Evolutionary conservation across 768 basidiomycete genomes (phyloP), one percentile per base, ranked within the genome.

Genomic region (Boletus rubroflammeus): DNA sequence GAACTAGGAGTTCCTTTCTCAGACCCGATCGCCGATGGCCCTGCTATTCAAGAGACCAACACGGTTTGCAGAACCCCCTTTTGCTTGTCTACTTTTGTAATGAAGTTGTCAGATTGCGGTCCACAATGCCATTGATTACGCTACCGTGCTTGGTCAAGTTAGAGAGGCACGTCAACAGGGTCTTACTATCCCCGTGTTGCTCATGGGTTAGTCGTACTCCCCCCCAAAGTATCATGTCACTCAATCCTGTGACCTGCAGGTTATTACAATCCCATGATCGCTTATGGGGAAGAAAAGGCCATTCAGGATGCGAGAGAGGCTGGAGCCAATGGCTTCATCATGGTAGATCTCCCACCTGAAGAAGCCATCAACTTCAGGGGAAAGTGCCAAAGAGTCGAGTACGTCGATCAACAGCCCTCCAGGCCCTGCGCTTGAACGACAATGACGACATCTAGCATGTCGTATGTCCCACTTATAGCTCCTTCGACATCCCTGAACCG

Each of bases 321-420:
- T 17, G 96, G 96, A 15, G 97, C 93, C 0, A 98, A 96, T 69
- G 97, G 97, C 1, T 99, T 94, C 67, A 95, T 98, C 61, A 84
- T 99, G 74, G 95, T 98, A 25, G 97, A 99, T 68, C 83, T 98
- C 28, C 97, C 97, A 32, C 97, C 97, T 14, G 95, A 98, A 73
- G 97, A 99, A 71, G 95, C 97, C 29, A 74, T 95, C 58, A 74
- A 79, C 25, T 98, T 99, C 79, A 82, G 95, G 36, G 81, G 87
- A 62, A 92, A 95, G 67, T 98, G 97, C 70, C 78, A 81, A 17
- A 82, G 78, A 56, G 78, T 85, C 35, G 82, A 83, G 96, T 97
- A 65, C 63, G 90, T 78, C 47, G 25, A 47, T 43, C 23, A 39
- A 51, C 40, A 29, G 23, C 23, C 14, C 25, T 31, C 21, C 17